A percentile compares a stretch with the other conserved stretches of the same genome.
Evolutionary conservation across 2,329 filamentous ascomycete species (phyloP).

Genomic region (Escovopsis sp.): DNA sequence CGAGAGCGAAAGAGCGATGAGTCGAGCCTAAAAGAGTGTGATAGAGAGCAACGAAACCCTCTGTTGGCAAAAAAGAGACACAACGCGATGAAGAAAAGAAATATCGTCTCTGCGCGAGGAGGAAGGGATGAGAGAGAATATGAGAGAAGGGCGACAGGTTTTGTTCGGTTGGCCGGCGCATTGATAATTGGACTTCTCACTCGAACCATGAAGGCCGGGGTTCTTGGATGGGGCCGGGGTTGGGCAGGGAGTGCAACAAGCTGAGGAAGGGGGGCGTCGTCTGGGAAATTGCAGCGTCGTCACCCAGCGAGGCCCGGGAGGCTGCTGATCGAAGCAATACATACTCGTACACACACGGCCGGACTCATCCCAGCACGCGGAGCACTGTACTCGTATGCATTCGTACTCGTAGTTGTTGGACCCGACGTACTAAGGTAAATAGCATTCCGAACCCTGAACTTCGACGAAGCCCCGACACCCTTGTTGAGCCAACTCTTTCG

Average conservation of each 20-base stretch:
- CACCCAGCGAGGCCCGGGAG: background rate
- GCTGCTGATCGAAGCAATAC: no score
- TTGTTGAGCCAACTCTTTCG: no score
- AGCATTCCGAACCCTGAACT: no score
- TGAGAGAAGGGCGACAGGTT: background rate
- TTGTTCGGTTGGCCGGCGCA: background rate
- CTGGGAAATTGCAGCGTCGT: background rate
- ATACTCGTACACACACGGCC: no score
- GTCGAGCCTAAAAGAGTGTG: slow-evolving; percentile 35
- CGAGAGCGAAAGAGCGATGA: slow-evolving; percentile 15
- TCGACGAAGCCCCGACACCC: no score
- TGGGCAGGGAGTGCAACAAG: background rate
- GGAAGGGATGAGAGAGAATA: slow-evolving; percentile 1
- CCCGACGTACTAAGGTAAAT: no score
- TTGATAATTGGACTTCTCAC: background rate
- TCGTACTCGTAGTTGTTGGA: no score
- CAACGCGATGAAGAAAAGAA: slow-evolving; percentile 17
- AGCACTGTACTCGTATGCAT: background rate
- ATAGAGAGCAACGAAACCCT: slow-evolving; percentile 35
- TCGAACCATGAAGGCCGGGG: background rate
- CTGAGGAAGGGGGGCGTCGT: background rate
- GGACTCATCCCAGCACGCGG: background rate
- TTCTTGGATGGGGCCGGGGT: background rate
- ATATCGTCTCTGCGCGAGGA: slow-evolving; percentile 11
- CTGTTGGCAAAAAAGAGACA: slow-evolving; percentile 31